Conservation (phyloP, 805 yeast species). For the Pichia sporocuriosa region DNA sequence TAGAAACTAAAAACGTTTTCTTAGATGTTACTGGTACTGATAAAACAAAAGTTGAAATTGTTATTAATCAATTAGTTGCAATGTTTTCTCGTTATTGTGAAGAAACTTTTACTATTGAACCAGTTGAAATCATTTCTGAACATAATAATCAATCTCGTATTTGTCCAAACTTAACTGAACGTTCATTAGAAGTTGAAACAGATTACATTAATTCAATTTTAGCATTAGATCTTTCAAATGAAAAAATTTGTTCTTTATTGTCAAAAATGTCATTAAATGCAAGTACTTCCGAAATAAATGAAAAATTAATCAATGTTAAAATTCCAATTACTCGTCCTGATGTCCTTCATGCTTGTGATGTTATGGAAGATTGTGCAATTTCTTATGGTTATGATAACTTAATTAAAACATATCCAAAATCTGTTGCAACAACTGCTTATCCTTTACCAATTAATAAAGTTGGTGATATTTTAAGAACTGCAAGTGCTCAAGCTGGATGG, state of each 20-base stretch:
- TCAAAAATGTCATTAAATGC: constrained; percentile 78
- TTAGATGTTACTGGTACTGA: constrained; percentile 95
- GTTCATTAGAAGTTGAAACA: constrained; percentile 66
- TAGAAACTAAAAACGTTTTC: constrained; percentile 81
- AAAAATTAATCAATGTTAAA: constrained; percentile 51
- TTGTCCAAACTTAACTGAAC: constrained; percentile 66
- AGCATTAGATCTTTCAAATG: constrained; percentile 68
- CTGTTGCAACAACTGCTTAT: constrained; percentile 73
- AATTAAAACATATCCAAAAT: constrained; percentile 68
- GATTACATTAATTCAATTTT: constrained; percentile 86
- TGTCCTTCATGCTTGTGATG: constrained; percentile 92
- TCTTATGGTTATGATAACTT: constrained; percentile 92
- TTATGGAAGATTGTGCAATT: constrained; percentile 97
- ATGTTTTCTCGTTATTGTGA: constrained; percentile 90
- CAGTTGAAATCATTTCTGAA: constrained; percentile 74
- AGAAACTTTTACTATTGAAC: constrained; percentile 81
- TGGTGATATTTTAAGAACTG: constrained; percentile 82
- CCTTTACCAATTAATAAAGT: constrained; percentile 89
- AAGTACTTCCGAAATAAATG: constrained; percentile 38
- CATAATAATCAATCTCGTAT: constrained; percentile 73
- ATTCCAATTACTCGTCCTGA: constrained; percentile 96
- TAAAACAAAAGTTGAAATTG: constrained; percentile 88
- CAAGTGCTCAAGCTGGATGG: constrained; percentile 94
- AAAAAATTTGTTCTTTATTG: constrained; percentile 62
- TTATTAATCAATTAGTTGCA: constrained; percentile 84